Conservation (phyloP, 352 stramenopile species). For the Globisporangium camurandrum region DNA sequence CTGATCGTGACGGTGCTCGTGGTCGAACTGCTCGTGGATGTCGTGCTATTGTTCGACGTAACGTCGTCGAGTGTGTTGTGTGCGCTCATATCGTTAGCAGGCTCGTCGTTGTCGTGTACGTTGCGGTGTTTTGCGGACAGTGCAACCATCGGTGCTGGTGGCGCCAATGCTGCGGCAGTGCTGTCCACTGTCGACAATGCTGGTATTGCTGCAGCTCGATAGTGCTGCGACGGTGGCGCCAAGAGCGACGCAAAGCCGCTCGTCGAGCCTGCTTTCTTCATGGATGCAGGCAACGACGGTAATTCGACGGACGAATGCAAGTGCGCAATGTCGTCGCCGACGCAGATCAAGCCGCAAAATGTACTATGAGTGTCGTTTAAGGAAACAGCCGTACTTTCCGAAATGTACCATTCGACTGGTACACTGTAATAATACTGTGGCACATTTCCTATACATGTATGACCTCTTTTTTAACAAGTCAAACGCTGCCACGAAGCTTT, state of each 20-base stretch:
- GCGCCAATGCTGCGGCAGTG: background rate
- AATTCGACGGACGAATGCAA: no score
- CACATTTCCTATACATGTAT: background rate
- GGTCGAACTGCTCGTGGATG: background rate
- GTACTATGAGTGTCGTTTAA: background rate
- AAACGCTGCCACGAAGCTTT: constrained; percentile 1
- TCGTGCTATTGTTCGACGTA: constrained; percentile 3
- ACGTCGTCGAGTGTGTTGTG: constrained; percentile 1
- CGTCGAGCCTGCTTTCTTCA: constrained; percentile 8
- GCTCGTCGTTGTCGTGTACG: background rate
- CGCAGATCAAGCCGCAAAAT: no score
- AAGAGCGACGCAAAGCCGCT: constrained; percentile 9
- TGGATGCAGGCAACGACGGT: no score
- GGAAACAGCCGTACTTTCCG: background rate
- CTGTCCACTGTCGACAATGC: background rate
- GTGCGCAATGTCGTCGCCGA: background rate
- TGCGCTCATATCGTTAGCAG: background rate
- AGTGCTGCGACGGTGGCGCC: constrained; percentile 4
- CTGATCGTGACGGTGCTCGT: background rate
- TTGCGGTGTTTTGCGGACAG: no score
- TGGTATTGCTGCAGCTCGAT: background rate
- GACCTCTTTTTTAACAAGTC: background rate
- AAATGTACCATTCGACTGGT: no score
- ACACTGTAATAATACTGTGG: no score
- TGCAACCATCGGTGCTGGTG: background rate